A percentile compares a stretch with the other conserved stretches of the same genome.
Conservation (phyloP, 169 alveolate genomes). For the Cyclospora cayetanensis region DNA sequence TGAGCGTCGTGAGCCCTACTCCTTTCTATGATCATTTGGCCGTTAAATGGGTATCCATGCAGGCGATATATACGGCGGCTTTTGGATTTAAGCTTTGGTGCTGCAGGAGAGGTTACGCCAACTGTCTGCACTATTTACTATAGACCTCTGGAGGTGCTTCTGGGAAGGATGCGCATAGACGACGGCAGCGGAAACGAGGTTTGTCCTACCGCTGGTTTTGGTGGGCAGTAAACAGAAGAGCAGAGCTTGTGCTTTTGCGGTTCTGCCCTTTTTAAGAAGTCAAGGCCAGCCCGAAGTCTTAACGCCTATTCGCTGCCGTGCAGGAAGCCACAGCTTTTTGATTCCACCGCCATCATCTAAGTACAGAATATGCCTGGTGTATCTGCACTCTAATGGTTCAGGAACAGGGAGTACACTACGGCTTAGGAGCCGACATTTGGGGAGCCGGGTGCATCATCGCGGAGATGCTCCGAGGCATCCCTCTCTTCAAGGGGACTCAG, state of each 20-base stretch:
- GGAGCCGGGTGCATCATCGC: constrained; percentile 91
- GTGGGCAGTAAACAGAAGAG: background rate
- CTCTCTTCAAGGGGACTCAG: constrained; percentile 90
- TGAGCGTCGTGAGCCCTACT: too few relatives aligned
- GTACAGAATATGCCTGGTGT: too few relatives aligned
- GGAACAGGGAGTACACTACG: constrained; percentile 78
- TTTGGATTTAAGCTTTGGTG: too few relatives aligned
- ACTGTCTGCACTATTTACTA: constrained; percentile 90
- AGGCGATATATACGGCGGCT: too few relatives aligned
- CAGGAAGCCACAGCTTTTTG: too few relatives aligned
- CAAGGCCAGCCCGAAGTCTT: too few relatives aligned
- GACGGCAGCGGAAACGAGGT: constrained; percentile 62
- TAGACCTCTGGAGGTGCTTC: constrained; percentile 87
- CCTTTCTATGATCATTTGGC: too few relatives aligned
- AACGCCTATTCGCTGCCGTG: too few relatives aligned
- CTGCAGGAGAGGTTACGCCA: constrained; percentile 88
- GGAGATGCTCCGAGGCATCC: constrained; percentile 87
- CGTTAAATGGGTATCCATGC: too few relatives aligned
- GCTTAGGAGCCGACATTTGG: constrained; percentile 88
- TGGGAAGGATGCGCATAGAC: constrained; percentile 76
- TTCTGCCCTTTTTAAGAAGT: too few relatives aligned
- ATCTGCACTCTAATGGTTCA: too few relatives aligned
- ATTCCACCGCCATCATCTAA: too few relatives aligned
- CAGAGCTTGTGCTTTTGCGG: background rate
- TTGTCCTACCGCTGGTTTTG: background rate